Base-by-base conservation (phyloP, 2,329 filamentous ascomycete genomes). In the Xenoacremonium recifei region DNA sequence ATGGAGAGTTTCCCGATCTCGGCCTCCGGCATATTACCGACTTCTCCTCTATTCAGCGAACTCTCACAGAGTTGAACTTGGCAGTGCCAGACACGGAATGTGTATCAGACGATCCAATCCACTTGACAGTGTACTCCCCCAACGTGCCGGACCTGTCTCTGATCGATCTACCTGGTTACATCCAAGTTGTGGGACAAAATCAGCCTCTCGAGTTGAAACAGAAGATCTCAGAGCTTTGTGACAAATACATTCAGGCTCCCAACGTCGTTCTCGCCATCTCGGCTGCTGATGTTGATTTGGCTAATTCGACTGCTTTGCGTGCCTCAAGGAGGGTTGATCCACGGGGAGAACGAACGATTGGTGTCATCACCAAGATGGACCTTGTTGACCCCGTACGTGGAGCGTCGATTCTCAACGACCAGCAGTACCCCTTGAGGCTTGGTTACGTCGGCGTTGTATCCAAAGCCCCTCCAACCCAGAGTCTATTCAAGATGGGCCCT, bases 341-440 rank as follows among this genome's bases (percentile, higher is more conserved):
- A 2, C 79, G 93, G 47, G 93, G 93, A 40, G 93, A 99, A 68
- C 80, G 93, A 48, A 99, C 93, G 0, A 99, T 99, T 60, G 93
- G 93, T 33, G 93, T 99, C n/a, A 85, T 99, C 31, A 99, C 93
- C 3, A 99, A 99, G 71, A 96, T 99, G 92, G 93, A 99, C 59
- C 76, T 99, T 17, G 91, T 99, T 6, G 92, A 97, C 54, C 78
- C 93, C 3, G 72, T 75, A 6, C 82, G 92, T 44, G 93, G 91
- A 21, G 78, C 81, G 12, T 76, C 80, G 25, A 89, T 99, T 21
- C 73, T 99, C 16, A 84, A 77, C 19, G 92, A 99, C 63, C 85
- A 83, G 61, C 95, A 97, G 63, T 99, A 99, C 60, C 92, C 93
- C 30, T 75, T 99, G 21, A 80, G 93, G n/a, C 73, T 99, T 4